Percentiles rank a stretch among this genome's conserved stretches.
phyloP scores from a whole-genome alignment of 2,329 filamentous ascomycete species.

The Dryadomyces quercus-mongolicae region DNA sequence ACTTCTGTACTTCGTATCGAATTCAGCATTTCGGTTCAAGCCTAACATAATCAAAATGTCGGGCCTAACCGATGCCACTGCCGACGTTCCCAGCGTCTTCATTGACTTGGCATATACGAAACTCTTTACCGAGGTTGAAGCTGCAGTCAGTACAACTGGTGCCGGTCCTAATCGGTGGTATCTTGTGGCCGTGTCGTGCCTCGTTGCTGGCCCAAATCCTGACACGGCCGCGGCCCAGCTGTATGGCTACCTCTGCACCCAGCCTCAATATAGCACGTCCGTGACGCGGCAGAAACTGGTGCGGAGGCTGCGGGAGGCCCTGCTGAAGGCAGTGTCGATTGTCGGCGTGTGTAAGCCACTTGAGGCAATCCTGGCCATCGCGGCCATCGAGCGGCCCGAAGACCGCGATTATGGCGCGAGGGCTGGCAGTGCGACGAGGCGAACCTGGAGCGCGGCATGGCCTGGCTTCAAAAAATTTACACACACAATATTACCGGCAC shows the following conservation, averaged over 20 bases:
- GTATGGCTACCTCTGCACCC: slow-evolving; percentile 40
- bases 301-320: slow-evolving; percentile 40
- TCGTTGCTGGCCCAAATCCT: slow-evolving; percentile 38
- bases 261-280: slow-evolving; percentile 30
- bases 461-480: slow-evolving; percentile 46
- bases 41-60: neutral
- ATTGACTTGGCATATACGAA: neutral
- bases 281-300: slow-evolving; percentile 33
- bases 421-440: slow-evolving; percentile 45
- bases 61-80: neutral
- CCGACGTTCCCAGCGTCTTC: neutral
- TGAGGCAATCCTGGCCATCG: slow-evolving; percentile 46
- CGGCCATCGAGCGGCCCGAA: slow-evolving; percentile 33
- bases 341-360: slow-evolving; percentile 52
- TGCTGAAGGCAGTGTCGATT: slow-evolving; percentile 45
- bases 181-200: slow-evolving; percentile 21
- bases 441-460: slow-evolving; percentile 38
- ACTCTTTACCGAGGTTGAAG: slow-evolving; percentile 9
- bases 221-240: slow-evolving; percentile 34
- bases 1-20: no score
- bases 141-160: slow-evolving; percentile 4
- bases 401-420: slow-evolving; percentile 46
- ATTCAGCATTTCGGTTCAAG: no score
- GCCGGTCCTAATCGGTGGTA: slow-evolving; percentile 15
- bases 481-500: slow-evolving; percentile 29